Evolutionary conservation across 108 stramenopile genomes (phyloP).

Genomic region (Skeletonema tropicum): DNA sequence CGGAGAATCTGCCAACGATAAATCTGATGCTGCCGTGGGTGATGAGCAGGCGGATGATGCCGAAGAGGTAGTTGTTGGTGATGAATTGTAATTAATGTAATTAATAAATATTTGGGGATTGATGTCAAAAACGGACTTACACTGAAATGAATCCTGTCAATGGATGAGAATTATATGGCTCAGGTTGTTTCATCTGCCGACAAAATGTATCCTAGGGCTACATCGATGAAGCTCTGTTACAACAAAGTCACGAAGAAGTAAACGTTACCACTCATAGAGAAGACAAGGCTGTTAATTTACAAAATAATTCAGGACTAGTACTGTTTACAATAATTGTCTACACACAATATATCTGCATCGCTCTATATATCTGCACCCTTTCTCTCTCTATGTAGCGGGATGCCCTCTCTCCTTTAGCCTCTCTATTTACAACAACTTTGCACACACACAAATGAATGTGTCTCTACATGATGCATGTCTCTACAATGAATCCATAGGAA

Average conservation of each 20-base stretch:
- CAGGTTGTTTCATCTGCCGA: too few species aligned
- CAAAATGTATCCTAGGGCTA: too few species aligned
- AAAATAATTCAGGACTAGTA: background rate
- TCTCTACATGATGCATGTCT: background rate
- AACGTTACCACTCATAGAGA: too few species aligned
- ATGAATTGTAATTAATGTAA: background rate
- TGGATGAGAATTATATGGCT: background rate
- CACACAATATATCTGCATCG: background rate
- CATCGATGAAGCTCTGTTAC: too few species aligned
- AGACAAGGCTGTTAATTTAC: background rate
- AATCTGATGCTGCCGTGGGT: background rate
- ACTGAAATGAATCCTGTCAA: too few species aligned
- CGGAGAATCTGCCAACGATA: slow-evolving; percentile 2
- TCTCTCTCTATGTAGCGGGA: background rate
- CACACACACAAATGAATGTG: too few species aligned
- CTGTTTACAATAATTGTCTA: slow-evolving; percentile 1
- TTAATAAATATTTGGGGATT: background rate
- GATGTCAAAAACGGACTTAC: too few species aligned
- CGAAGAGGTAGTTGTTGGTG: background rate
- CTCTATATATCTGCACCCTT: background rate
- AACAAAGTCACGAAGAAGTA: background rate
- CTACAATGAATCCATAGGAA: background rate
- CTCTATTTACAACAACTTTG: background rate
- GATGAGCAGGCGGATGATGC: background rate
- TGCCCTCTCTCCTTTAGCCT: background rate